Evolutionary conservation across 805 yeast genomes (phyloP), one percentile per base, ranked within the genome.

Genomic region (Nakazawaea laoshanensis): DNA sequence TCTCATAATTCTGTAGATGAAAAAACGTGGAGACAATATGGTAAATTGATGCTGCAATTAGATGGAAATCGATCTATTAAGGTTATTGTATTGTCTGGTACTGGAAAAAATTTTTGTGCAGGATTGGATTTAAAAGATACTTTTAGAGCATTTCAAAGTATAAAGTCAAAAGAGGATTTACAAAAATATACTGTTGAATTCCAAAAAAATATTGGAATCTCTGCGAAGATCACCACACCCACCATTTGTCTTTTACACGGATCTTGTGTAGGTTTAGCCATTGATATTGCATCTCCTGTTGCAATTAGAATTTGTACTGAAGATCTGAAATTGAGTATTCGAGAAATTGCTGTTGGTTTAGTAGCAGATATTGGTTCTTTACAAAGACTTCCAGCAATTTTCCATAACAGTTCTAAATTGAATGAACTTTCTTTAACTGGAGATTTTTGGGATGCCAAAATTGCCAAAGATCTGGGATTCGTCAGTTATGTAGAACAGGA

Each of bases 361-460:
- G 69, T 83, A 24, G 87, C 92, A 2, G 92, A 83, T 49, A 78
- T 82, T 46, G 94, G 94, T 4, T 66, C 83, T 1, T 59, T 82
- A 37, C 88, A 82, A 53, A 63, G 89, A 47, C 46, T 80, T 37
- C 78, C 84, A 4, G 47, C 48, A 13, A 36, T 76, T 1, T 66
- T 67, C 13, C 66, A 65, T 27, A 77, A 77, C 49, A 54, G 60
- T 11, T 74, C 84, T 4, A 62, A 71, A 57, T 54, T 78, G 39
- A 67, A 65, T 48, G 81, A 77, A 43, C 53, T 72, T 30, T 74
- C 81, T 4, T 63, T 74, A 41, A 75, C 86, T 1, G 89, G 79
- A 7, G 68, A 69, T 17, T 50, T 53, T 9, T 79, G 79, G 39
- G 55, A 56, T 11, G 67, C 71, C 2, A 54, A 59, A n/a, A 77